These are phyloP conservation scores for Fusarium sp. DNA, from an alignment of 2,329 filamentous ascomycete genomes.

Conservation along the genomic window DNA sequence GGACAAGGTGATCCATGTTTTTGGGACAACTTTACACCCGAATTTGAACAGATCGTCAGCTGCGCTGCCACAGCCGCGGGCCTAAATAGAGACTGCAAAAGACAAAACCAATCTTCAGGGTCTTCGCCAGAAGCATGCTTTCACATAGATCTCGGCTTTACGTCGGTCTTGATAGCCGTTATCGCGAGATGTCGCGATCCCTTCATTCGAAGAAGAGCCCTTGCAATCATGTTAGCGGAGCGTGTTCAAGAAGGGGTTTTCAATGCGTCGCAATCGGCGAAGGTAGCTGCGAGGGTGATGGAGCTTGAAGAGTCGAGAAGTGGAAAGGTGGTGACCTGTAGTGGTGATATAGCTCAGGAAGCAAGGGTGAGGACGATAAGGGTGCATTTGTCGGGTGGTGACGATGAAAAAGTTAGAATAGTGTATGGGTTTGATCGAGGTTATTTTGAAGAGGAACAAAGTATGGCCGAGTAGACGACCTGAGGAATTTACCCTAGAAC, in stretches of 20 bases:
- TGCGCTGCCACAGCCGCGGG: background rate
- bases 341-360: background rate
- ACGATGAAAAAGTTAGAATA: background rate
- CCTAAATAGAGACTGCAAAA: background rate
- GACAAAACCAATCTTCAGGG: background rate
- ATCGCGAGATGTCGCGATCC: slow-evolving; percentile 30
- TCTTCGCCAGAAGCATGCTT: background rate
- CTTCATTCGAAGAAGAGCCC: slow-evolving; percentile 3
- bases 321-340: background rate
- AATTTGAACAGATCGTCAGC: slow-evolving; percentile 15
- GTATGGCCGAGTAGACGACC: slow-evolving; percentile 1
- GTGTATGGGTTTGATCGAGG: slow-evolving; percentile 21
- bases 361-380: slow-evolving; percentile 19
- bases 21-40: slow-evolving; percentile 17
- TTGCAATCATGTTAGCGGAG: slow-evolving; percentile 21
- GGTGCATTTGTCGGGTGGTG: background rate
- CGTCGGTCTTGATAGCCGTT: slow-evolving; percentile 8
- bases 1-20: slow-evolving; percentile 28
- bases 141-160: slow-evolving; percentile 28
- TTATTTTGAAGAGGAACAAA: slow-evolving; percentile 2
- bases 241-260: slow-evolving; percentile 22
- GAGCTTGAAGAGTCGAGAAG: slow-evolving; percentile 25
- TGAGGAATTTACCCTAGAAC: background rate
- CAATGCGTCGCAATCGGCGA: slow-evolving; percentile 9
- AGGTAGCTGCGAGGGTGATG: slow-evolving; percentile 18